Conservation (phyloP, 176 grass and related monocot genomes). For the Oryza coarctata region DNA sequence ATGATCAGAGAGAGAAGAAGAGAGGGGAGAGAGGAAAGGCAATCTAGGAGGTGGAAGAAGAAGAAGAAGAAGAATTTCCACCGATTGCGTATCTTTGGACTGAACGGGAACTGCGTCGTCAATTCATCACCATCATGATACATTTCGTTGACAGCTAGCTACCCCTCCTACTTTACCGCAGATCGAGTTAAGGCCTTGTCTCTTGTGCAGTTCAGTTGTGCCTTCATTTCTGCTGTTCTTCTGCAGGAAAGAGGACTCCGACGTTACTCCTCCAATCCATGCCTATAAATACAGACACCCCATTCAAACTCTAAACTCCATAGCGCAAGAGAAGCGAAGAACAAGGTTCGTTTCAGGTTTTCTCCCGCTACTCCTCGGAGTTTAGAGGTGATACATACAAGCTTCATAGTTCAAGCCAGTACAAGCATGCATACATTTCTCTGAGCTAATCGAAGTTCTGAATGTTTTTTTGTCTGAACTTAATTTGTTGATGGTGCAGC, state of each 20-base stretch:
- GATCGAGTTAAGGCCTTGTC: not conserved
- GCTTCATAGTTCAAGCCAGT: not conserved
- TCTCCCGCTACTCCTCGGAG: not conserved
- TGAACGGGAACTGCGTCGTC: constrained; percentile 31
- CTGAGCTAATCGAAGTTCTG: not conserved
- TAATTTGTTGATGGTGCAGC: not conserved
- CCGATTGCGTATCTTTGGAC: constrained; percentile 37
- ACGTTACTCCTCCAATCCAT: not conserved
- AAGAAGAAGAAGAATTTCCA: not conserved
- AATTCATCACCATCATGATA: constrained; percentile 50
- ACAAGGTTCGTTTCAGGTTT: not conserved
- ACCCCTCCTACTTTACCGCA: not conserved
- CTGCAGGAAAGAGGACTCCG: not conserved
- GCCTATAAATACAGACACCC: constrained; percentile 4
- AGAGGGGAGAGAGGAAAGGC: not conserved
- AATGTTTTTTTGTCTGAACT: not conserved
- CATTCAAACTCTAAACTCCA: not conserved
- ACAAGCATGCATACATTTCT: not conserved
- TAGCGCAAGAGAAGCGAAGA: not conserved
- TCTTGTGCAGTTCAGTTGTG: no score
- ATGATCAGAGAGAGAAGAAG: not conserved
- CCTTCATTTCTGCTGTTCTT: no score
- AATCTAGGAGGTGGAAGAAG: not conserved
- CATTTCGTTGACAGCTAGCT: constrained; percentile 12
- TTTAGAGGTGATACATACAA: not conserved